phyloP scores from a whole-genome alignment of 2,329 filamentous ascomycete genomes.

The Scortechinia acanthostroma region DNA sequence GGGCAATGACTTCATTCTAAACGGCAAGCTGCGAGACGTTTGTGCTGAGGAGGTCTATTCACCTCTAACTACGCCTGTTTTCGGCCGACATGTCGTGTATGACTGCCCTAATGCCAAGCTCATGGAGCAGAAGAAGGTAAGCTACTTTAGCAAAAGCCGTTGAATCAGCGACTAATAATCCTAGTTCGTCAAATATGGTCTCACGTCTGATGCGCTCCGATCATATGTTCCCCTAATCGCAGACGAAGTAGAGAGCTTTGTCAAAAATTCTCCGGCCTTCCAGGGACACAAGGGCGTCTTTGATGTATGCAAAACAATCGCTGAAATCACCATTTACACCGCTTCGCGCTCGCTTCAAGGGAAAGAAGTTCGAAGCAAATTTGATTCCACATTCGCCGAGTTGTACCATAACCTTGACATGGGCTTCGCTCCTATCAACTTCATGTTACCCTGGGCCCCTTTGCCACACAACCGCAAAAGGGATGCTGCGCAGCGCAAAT shows the following conservation, averaged over 20 bases:
- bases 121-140: constrained; percentile 92
- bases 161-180: neutral
- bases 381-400: constrained; percentile 73
- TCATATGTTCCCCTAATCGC: constrained; percentile 74
- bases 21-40: constrained; percentile 83
- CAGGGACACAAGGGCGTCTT: constrained; percentile 62
- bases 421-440: constrained; percentile 84
- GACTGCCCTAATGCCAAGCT: constrained; percentile 86
- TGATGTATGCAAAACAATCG: constrained; percentile 70
- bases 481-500: constrained; percentile 72
- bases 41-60: constrained; percentile 87
- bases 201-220: constrained; percentile 68
- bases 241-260: constrained; percentile 66
- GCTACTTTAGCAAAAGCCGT: too few relatives aligned
- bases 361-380: constrained; percentile 71
- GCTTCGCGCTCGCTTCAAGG: constrained; percentile 81
- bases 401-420: constrained; percentile 86
- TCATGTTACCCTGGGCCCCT: constrained; percentile 81
- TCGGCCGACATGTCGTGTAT: constrained; percentile 81
- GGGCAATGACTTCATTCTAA: constrained; percentile 86
- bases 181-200: constrained; percentile 74
- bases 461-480: constrained; percentile 81
- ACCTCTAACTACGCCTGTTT: constrained; percentile 65
- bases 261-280: constrained; percentile 61
- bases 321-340: constrained; percentile 84